These are phyloP conservation scores for Zalaria obscura DNA, from an alignment of 2,329 filamentous ascomycete species.

Conservation along the genomic window DNA sequence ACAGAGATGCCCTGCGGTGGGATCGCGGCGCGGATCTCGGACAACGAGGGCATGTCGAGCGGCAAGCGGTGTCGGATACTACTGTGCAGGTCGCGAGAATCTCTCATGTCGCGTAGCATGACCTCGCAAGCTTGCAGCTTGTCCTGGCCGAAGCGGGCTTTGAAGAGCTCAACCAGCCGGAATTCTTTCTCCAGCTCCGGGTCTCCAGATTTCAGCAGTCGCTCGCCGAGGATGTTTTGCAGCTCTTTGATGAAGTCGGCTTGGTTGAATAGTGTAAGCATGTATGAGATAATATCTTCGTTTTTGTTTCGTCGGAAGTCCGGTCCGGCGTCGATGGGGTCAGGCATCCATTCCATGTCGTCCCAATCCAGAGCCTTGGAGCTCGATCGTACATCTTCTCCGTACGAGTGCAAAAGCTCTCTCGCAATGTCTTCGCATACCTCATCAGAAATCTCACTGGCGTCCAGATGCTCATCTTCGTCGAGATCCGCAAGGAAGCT, in stretches of 20 bases:
- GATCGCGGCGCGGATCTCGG: conserved; percentile 18
- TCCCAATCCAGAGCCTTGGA: conserved; percentile 68
- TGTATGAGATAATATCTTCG: conserved; percentile 80
- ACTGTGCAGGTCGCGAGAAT: conserved; percentile 52
- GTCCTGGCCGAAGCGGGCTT: conserved; percentile 73
- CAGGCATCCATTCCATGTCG: conserved; percentile 85
- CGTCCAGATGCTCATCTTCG: conserved; percentile 20
- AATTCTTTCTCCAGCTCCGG: conserved; percentile 62
- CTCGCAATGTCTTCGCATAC: conserved; percentile 51
- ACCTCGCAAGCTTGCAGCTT: conserved; percentile 89
- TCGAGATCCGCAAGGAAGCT: conserved; percentile 54
- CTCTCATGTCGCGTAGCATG: conserved; percentile 87
- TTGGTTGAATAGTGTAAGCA: conserved; percentile 77
- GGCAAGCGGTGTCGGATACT: conserved; percentile 15
- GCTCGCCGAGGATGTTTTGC: conserved; percentile 74
- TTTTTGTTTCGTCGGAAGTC: conserved; percentile 79
- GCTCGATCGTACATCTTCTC: conserved; percentile 30
- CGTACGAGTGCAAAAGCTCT: conserved; percentile 47
- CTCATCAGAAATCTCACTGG: conserved; percentile 30
- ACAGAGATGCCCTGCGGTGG: conserved; percentile 21
- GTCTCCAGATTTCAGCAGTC: conserved; percentile 51
- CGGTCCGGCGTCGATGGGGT: conserved; percentile 82
- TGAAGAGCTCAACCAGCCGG: conserved; percentile 72
- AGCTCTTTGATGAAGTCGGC: conserved; percentile 95
- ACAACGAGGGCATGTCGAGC: conserved; percentile 15